Evolutionary conservation across 2,329 filamentous ascomycete species (phyloP).

Genomic region (Exophiala sp.): DNA sequence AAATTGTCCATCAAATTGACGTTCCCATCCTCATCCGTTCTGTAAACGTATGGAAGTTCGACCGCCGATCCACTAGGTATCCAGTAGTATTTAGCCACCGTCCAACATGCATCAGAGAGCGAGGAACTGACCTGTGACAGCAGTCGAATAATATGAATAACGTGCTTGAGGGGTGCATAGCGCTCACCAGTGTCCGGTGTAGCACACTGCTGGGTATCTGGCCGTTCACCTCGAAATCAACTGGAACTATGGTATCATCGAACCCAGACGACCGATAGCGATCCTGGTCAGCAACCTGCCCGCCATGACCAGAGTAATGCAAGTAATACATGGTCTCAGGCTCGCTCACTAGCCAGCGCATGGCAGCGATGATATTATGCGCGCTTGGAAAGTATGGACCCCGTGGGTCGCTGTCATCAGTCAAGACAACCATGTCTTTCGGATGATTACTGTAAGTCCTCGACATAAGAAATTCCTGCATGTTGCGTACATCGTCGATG

Average conservation of each 20-base stretch:
- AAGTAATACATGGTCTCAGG: slow-evolving; percentile 40
- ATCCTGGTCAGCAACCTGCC: slow-evolving; percentile 45
- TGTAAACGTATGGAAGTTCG: slow-evolving; percentile 58
- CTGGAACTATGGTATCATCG: slow-evolving; percentile 54
- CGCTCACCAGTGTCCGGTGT: slow-evolving; percentile 22
- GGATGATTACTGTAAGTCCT: slow-evolving; percentile 42
- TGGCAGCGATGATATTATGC: slow-evolving; percentile 50
- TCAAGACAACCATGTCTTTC: slow-evolving; percentile 44
- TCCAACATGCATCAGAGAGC: slow-evolving; percentile 43
- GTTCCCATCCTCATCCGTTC: slow-evolving; percentile 55
- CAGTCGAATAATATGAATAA: slow-evolving; percentile 52
- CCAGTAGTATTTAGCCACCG: no score
- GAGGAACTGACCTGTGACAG: slow-evolving; percentile 55
- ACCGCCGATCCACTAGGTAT: slow-evolving; percentile 52
- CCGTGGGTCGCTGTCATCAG: slow-evolving; percentile 44
- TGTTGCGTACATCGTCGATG: slow-evolving; percentile 49
- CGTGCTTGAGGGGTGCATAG: slow-evolving; percentile 43
- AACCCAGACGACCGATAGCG: slow-evolving; percentile 28
- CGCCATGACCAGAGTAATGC: slow-evolving; percentile 59
- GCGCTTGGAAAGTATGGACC: slow-evolving; percentile 43
- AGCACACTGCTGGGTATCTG: slow-evolving; percentile 51
- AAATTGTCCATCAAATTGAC: slow-evolving; percentile 56
- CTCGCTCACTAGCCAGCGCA: slow-evolving; percentile 53
- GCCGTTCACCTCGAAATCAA: slow-evolving; percentile 51
- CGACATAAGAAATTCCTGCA: slow-evolving; percentile 45